Conservation (phyloP, 306 rosid species). For the Abrus precatorius region DNA sequence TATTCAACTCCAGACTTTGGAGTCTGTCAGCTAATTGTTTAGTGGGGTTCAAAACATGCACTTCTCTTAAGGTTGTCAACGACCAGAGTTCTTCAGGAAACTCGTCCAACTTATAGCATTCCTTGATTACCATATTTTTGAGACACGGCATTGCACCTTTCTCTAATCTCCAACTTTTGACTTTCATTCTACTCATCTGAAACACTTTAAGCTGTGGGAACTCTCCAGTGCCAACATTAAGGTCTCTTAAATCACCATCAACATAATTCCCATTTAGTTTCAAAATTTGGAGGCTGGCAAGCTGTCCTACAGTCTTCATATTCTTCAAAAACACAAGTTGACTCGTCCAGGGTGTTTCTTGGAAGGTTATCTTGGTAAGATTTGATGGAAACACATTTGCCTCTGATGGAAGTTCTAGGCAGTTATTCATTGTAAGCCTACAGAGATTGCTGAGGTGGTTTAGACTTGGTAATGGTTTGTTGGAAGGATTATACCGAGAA, state of each 20-base stretch:
- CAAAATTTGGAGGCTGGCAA: constrained; percentile 33
- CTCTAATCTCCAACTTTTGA: neutral
- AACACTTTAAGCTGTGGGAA: constrained; percentile 27
- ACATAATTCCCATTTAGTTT: neutral
- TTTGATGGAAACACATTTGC: constrained; percentile 1
- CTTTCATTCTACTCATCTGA: neutral
- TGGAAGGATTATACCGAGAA: neutral
- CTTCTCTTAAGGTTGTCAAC: neutral
- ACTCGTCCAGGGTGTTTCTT: neutral
- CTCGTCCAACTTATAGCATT: neutral
- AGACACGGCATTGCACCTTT: constrained; percentile 27
- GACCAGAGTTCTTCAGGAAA: constrained; percentile 2
- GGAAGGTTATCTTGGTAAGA: constrained; percentile 12
- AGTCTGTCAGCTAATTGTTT: neutral
- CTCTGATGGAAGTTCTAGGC: neutral
- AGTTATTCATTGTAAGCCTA: neutral
- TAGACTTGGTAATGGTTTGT: neutral
- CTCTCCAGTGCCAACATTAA: neutral
- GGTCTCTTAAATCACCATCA: neutral
- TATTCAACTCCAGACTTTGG: neutral
- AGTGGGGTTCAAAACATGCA: neutral
- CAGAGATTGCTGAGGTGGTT: neutral
- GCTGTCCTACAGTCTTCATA: neutral
- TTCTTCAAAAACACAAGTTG: too few species aligned
- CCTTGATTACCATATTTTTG: neutral